Evolutionary conservation across 441 rosid species (phyloP).

Genomic region (Erysimum cheiri): DNA sequence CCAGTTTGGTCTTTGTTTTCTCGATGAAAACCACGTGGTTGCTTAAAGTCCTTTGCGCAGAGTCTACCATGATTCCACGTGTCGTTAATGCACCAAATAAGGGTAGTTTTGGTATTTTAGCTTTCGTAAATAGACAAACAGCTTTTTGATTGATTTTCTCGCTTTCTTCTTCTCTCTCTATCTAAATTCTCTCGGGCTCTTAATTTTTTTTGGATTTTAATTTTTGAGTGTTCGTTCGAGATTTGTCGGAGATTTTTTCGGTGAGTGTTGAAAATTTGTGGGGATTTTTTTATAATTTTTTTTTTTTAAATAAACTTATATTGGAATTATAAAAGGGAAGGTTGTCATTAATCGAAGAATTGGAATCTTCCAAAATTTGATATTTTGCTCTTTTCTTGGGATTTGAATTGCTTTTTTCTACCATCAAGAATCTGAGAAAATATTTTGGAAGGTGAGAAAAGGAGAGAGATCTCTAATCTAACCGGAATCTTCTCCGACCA

Average conservation of each 20-base stretch:
- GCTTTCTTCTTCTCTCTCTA: neutral
- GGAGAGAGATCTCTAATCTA: slow-evolving; percentile 27
- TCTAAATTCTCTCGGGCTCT: slow-evolving; percentile 30
- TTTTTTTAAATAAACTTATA: neutral
- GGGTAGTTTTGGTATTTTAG: slow-evolving; percentile 18
- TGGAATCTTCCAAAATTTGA: slow-evolving; percentile 40
- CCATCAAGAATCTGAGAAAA: slow-evolving; percentile 14
- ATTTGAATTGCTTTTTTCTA: slow-evolving; percentile 25
- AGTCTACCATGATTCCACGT: slow-evolving; percentile 37
- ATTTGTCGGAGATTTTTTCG: slow-evolving; percentile 41
- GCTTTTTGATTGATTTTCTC: slow-evolving; percentile 22
- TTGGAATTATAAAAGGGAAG: slow-evolving; percentile 9
- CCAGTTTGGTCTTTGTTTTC: slow-evolving; percentile 13
- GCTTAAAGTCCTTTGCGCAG: slow-evolving; percentile 11
- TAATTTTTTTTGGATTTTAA: neutral
- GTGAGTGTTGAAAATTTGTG: slow-evolving; percentile 16
- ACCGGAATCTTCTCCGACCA: slow-evolving; percentile 35
- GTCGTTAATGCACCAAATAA: slow-evolving; percentile 32
- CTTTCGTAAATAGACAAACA: slow-evolving; percentile 15
- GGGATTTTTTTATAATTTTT: neutral
- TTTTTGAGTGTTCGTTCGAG: slow-evolving; percentile 14
- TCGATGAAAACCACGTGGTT: slow-evolving; percentile 36
- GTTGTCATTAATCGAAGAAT: slow-evolving; percentile 28
- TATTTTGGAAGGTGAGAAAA: slow-evolving; percentile 45
- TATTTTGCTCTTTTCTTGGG: slow-evolving; percentile 18